Conservation (phyloP, 176 grass and related monocot species). For the Thinopyrum elongatum region DNA sequence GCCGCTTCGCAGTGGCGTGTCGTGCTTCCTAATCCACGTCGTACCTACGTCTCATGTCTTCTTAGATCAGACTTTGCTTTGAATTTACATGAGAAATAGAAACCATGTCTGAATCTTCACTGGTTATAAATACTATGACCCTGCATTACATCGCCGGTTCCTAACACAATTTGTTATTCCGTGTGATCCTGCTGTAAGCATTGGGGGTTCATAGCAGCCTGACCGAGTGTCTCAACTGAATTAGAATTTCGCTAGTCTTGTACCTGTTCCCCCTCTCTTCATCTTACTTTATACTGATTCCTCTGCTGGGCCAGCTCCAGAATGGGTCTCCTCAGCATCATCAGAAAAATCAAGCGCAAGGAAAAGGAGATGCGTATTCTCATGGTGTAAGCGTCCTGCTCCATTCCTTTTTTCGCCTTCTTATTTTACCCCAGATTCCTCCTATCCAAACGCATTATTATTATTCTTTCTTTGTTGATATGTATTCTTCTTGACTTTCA, state of each 20-base stretch:
- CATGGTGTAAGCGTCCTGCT: conserved; percentile 65
- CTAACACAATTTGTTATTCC: not conserved
- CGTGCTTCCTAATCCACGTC: too few species aligned
- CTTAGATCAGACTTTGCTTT: too few species aligned
- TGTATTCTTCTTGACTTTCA: not conserved
- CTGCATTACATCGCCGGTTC: not conserved
- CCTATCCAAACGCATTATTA: not conserved
- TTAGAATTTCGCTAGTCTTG: not conserved
- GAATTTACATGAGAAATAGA: not conserved
- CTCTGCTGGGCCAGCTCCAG: not conserved
- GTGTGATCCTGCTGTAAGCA: not conserved
- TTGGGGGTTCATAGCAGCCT: not conserved
- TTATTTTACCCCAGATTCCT: not conserved
- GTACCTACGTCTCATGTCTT: too few species aligned
- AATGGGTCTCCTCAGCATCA: conserved; percentile 95
- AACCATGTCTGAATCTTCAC: not conserved
- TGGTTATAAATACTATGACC: not conserved
- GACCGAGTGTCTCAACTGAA: not conserved
- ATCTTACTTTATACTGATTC: conserved; percentile 7
- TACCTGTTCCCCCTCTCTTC: not conserved
- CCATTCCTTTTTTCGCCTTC: not conserved
- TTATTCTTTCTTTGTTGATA: not conserved
- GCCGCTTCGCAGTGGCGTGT: not conserved
- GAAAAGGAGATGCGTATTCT: conserved; percentile 99
- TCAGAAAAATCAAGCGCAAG: conserved; percentile 89